Evolutionary conservation across 257 asterid species (phyloP).

Genomic region (Solanum virginianum): DNA sequence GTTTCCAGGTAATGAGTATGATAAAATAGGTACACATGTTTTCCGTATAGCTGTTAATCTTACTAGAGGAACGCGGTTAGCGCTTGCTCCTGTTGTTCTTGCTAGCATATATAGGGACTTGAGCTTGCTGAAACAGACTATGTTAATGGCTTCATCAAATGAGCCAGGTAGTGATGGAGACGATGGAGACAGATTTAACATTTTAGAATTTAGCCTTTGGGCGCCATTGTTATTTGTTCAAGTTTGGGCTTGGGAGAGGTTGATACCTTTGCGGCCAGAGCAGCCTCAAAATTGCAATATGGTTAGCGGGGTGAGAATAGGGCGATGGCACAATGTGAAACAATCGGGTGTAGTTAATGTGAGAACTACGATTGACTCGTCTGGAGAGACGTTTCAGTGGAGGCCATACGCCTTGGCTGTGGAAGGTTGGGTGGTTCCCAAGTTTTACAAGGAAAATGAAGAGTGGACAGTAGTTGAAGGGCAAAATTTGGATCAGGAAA

Average conservation of each 20-base stretch:
- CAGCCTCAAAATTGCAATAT: constrained; percentile 2
- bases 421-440: constrained; percentile 15
- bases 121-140: constrained; percentile 11
- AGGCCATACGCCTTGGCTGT: constrained; percentile 20
- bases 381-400: constrained; percentile 18
- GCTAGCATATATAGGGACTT: constrained; percentile 32
- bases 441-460: constrained; percentile 12
- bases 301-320: constrained; percentile 4
- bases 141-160: neutral
- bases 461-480: neutral
- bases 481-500: neutral
- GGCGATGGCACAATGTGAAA: constrained; percentile 17
- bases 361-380: constrained; percentile 13
- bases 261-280: constrained; percentile 8
- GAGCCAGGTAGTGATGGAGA: neutral
- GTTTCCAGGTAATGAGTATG: constrained; percentile 12
- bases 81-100: constrained; percentile 28
- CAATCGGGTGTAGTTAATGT: constrained; percentile 2
- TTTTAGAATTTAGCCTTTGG: constrained; percentile 9
- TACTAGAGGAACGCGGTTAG: constrained; percentile 20
- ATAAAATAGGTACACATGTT: constrained; percentile 1
- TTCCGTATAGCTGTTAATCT: constrained; percentile 19
- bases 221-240: constrained; percentile 23
- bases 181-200: neutral
- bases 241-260: constrained; percentile 46